Evolutionary conservation across 73 alveolate genomes (phyloP), one percentile per base, ranked within the genome.

Genomic region (Paramecium tetraurelia): DNA sequence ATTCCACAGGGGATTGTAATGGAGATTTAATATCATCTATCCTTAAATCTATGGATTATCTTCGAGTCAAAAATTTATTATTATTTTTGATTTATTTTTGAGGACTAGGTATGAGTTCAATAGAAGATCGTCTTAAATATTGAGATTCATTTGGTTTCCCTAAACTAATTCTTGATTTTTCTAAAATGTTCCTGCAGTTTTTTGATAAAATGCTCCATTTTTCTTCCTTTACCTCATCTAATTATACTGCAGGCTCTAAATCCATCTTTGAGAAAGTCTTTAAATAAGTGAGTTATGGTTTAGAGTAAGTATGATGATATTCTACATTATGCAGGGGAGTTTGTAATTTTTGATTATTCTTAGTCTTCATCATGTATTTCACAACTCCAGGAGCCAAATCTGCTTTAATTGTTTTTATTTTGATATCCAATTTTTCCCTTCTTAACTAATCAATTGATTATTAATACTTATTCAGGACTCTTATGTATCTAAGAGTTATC

Each of bases 311-410:
- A 38, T 33, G 58, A 41, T 75, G 87, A 38, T 38, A 75, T 38
- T 75, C 68, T 5, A 75, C 87, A 29, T 35, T 21, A 12, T 75
- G 87, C 10, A 75, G 58, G 3, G 87, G 87, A 3, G 68, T 35
- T 75, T 75, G 10, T 35, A 75, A 21, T 35, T 75, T 41, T 5
- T 36, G 24, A 75, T 22, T 41, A 18, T 41, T 75, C 40, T 75
- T 75, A 0, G 38, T 29, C 38, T 41, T 21, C 38, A 41, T 29
- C 57, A 75, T 35, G 21, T 75, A 75, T 75, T 75, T 75, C 11
- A 75, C 58, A 38, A 75, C 87, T 38, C 68, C 59, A 12, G 87
- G 87, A 10, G 87, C 58, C n/a, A 29, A 38, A 41, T 75, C 87
- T 29, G 87, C 63, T 75, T 75, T 75, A 16, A 75, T 21, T 9